Evolutionary conservation across 805 yeast species (phyloP).

Genomic region (Debaryomyces tyrocola): DNA sequence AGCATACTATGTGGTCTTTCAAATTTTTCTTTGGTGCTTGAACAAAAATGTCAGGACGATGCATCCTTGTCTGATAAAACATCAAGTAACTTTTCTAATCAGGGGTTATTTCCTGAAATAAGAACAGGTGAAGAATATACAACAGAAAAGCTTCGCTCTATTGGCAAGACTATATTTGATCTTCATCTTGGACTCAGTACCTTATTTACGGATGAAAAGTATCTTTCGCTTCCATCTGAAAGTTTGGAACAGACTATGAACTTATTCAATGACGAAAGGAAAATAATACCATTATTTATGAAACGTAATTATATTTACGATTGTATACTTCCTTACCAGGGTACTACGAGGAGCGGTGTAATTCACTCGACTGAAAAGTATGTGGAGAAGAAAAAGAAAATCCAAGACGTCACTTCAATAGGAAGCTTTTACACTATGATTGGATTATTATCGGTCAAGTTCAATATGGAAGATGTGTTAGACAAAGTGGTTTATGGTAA

Average conservation of each 20-base stretch:
- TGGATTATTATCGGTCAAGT: constrained; percentile 32
- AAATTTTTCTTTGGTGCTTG: constrained; percentile 12
- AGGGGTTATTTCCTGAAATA: neutral
- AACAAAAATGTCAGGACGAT: neutral
- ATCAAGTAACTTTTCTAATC: neutral
- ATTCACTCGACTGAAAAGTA: constrained; percentile 8
- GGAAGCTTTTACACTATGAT: constrained; percentile 40
- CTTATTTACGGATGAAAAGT: constrained; percentile 27
- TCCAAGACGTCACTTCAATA: constrained; percentile 23
- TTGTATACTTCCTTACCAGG: constrained; percentile 30
- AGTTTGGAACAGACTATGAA: constrained; percentile 27
- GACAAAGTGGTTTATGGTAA: constrained; percentile 19
- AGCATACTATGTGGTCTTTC: constrained; percentile 31
- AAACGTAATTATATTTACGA: constrained; percentile 24
- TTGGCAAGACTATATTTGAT: constrained; percentile 25
- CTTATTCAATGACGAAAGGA: constrained; percentile 16
- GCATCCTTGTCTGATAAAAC: neutral
- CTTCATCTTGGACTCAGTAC: constrained; percentile 23
- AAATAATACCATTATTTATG: constrained; percentile 31
- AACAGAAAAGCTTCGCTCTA: constrained; percentile 21
- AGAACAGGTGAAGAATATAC: constrained; percentile 8
- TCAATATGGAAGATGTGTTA: constrained; percentile 21
- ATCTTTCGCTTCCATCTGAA: constrained; percentile 26
- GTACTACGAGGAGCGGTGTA: constrained; percentile 23
- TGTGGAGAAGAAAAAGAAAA: constrained; percentile 8